Percentiles rank a stretch among this genome's conserved stretches.
These are phyloP conservation scores for Cladophialophora immunda DNA, from an alignment of 2,329 filamentous ascomycete genomes.

Conservation along the genomic window DNA sequence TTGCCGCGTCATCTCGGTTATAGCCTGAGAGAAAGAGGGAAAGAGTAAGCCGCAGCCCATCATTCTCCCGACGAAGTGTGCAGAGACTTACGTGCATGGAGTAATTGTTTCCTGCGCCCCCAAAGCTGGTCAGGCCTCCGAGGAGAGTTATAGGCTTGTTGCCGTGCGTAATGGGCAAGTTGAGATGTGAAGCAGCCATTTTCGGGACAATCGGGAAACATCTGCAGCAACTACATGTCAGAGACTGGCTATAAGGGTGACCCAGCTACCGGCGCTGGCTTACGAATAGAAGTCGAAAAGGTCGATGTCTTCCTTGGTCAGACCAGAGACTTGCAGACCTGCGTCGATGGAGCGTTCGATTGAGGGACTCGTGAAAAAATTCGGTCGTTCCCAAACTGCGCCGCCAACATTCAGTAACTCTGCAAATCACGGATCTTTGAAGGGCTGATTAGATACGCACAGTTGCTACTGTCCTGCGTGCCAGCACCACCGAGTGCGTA, in stretches of 20 bases:
- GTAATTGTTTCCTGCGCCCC: constrained; percentile 76
- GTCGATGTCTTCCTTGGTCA: constrained; percentile 64
- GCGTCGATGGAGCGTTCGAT: constrained; percentile 67
- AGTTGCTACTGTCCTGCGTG: constrained; percentile 65
- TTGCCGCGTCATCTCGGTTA: constrained; percentile 65
- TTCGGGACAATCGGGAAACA: constrained; percentile 77
- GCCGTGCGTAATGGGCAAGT: constrained; percentile 56
- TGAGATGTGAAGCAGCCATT: constrained; percentile 68
- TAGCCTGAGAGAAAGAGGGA: constrained; percentile 46
- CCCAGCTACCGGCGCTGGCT: not conserved
- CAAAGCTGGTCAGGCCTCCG: constrained; percentile 73
- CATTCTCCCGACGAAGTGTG: not conserved
- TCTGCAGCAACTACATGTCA: constrained; percentile 46
- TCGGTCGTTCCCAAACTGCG: constrained; percentile 68
- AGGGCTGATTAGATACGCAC: constrained; percentile 47
- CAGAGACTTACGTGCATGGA: constrained; percentile 66
- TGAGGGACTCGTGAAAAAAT: constrained; percentile 66
- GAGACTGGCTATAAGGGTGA: not conserved
- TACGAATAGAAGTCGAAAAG: constrained; percentile 71
- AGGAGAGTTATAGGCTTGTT: constrained; percentile 67
- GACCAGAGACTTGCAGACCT: constrained; percentile 58
- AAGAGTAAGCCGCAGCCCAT: not conserved
- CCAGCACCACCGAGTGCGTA: constrained; percentile 72
- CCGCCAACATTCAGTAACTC: constrained; percentile 15
- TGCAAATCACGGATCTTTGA: not conserved